Evolutionary conservation across 2,329 filamentous ascomycete genomes (phyloP), one percentile per base, ranked within the genome.

Genomic region (Sclerotinia minor): DNA sequence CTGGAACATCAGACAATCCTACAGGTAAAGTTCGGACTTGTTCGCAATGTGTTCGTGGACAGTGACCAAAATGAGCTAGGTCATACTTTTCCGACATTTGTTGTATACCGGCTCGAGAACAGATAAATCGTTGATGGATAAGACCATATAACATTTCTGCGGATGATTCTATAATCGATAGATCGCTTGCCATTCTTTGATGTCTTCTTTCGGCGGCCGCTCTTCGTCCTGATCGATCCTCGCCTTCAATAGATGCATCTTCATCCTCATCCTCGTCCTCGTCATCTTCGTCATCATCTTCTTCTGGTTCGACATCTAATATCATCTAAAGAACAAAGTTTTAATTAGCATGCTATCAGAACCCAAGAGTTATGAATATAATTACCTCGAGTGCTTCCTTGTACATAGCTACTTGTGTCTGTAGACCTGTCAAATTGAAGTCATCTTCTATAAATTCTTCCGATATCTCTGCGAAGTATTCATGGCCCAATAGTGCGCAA

Each of bases 51-150:
- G 94, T 96, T 69, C 95, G 88, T n/a, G 95, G 95, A 79, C 95
- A 99, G 73, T 90, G 89, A 65, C 95, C 95, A 77, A 99, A 99
- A 81, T 99, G 94, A 70, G 94, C 91, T 60, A 96, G 85, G 79
- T 98, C 94, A 82, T 98, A 99, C 80, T 99, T 99, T 80, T 99
- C 95, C 71, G 94, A 92, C 95, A 99, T 99, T 79, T 97, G 94
- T 80, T 98, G 94, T 75, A 99, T 98, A 64, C 95, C 95, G 2
- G 92, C 92, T 69, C 95, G 87, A 32, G 94, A 97, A 76, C 94
- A 98, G 81, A 99, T 98, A 80, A 97, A 99, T 68, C 95, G 91
- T 79, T 98, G 95, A 81, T 99, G 95, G 79, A 99, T 99, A 69
- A 99, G 86, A 52, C 95, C 95, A 81, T 99, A 99, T 32, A 99